Evolutionary conservation across 139 green algal species (phyloP).

Genomic region (Tetradesmus obliquus): DNA sequence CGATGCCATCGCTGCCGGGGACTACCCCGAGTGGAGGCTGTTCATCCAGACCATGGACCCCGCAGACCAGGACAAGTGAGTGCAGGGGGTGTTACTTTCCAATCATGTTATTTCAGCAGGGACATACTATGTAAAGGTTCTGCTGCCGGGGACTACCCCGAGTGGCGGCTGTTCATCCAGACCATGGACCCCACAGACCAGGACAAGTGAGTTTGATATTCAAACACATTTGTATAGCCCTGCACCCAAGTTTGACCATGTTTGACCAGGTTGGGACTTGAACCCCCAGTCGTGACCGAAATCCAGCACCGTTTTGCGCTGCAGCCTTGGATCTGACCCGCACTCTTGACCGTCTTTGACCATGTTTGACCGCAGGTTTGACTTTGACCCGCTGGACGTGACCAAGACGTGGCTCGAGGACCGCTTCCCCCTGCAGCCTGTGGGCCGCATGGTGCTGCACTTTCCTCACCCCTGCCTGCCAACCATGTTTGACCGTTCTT

Average conservation of each 20-base stretch:
- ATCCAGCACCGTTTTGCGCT: too few species aligned
- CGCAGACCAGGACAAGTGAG: conserved; percentile 81
- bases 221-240: too few species aligned
- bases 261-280: too few species aligned
- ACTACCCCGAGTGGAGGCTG: conserved; percentile 97
- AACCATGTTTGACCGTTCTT: too few species aligned
- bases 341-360: not conserved
- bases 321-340: not conserved
- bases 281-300: too few species aligned
- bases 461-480: not conserved
- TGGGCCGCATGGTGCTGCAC: conserved; percentile 80
- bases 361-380: conserved; percentile 25
- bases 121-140: too few species aligned
- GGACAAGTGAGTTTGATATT: conserved; percentile 65
- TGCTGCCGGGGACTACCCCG: conserved; percentile 89
- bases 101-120: too few species aligned
- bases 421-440: conserved; percentile 83
- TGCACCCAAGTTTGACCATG: too few species aligned
- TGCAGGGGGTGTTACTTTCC: too few species aligned
- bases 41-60: conserved; percentile 95
- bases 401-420: conserved; percentile 88
- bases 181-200: conserved; percentile 89
- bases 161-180: conserved; percentile 95
- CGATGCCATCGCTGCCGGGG: conserved; percentile 88
- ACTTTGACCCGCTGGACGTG: conserved; percentile 83